Percentiles rank a stretch among this genome's conserved stretches.
These are phyloP conservation scores for Erigeron canadensis DNA, from an alignment of 129 eudicot genomes.

Conservation along the genomic window DNA sequence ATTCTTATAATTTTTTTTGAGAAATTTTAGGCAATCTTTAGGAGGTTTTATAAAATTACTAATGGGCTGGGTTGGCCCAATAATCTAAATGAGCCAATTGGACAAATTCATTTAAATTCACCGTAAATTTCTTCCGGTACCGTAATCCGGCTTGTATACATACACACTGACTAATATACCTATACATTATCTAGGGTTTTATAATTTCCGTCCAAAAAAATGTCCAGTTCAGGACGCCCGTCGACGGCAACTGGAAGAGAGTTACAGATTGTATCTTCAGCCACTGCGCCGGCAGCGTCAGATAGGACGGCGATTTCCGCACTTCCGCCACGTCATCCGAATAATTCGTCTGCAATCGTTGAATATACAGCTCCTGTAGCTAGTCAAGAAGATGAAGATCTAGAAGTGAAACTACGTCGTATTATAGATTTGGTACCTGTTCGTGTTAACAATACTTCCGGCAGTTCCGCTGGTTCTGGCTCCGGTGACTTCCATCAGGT, in stretches of 20 bases:
- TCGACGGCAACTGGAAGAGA: constrained; percentile 38
- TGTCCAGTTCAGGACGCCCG: constrained; percentile 49
- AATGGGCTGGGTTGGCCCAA: no score
- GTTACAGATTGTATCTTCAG: constrained; percentile 62
- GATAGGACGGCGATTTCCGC: constrained; percentile 36
- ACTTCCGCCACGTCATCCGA: constrained; percentile 67
- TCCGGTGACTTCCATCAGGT: constrained; percentile 99
- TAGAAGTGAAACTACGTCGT: constrained; percentile 87
- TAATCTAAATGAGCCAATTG: no score
- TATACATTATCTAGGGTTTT: constrained; percentile 9
- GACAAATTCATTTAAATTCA: constrained; percentile 6
- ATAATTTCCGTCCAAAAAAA: neutral
- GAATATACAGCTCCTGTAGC: constrained; percentile 68
- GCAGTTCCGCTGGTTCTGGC: constrained; percentile 99
- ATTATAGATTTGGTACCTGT: constrained; percentile 87
- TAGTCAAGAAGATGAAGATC: constrained; percentile 77
- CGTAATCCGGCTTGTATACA: constrained; percentile 22
- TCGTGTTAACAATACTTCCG: constrained; percentile 93
- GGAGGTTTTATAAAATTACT: no score
- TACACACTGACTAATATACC: neutral
- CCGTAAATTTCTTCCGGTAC: constrained; percentile 25
- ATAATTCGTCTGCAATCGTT: constrained; percentile 54
- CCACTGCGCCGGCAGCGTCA: constrained; percentile 47
- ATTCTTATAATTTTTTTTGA: no score
- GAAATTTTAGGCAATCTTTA: no score